Base-by-base conservation (phyloP, 192 early-diverging fungal species). In the Coemansia sp. region DNA sequence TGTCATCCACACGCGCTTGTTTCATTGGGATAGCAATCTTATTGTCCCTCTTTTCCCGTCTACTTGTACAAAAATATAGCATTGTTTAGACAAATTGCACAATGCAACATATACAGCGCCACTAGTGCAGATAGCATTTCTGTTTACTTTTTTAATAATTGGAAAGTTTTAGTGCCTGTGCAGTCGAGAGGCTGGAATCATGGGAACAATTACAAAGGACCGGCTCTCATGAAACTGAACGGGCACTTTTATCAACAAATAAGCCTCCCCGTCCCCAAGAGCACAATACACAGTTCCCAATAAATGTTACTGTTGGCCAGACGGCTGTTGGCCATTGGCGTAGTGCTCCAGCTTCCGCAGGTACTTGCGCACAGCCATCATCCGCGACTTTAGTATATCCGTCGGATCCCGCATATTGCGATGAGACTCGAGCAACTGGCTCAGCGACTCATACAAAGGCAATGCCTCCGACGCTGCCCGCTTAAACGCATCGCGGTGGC, bases 401-500 rank as follows among this genome's bases (percentile, higher is more conserved):
- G 55, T 4, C 14, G 14, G 25, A 12, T 54, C 25, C 7, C 17
- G 17, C 7, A 4, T 5, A 8, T 20, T 0, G 2, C 47, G 47
- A 5, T 48, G 47, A 3, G 47, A 20, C 47, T 48, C 47, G 47
- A 70, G 8, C 18, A 79, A 54, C 15, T 17, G 8, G 1, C 24
- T 60, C 51, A 79, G 42, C 9, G 71, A 28, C 11, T 79, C 76
- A 26, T 51, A 24, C 18, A 79, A 46, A 2, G 76, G 76, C 37
- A 23, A 17, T 1, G 76, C 76, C 60, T 79, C 76, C 0, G 60
- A 52, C 3, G 76, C 67, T 0, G 76, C 76, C 0, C 67, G 55
- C 51, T 64, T 63, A 24, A 66, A 70, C 2, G 76, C 66, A 18
- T 79, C 76, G n/a, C 76, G 59, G 58, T 79, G 70, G 56, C 76